Conservation (phyloP, 495 filamentous ascomycete species). For the Penicillium malachiteum region DNA sequence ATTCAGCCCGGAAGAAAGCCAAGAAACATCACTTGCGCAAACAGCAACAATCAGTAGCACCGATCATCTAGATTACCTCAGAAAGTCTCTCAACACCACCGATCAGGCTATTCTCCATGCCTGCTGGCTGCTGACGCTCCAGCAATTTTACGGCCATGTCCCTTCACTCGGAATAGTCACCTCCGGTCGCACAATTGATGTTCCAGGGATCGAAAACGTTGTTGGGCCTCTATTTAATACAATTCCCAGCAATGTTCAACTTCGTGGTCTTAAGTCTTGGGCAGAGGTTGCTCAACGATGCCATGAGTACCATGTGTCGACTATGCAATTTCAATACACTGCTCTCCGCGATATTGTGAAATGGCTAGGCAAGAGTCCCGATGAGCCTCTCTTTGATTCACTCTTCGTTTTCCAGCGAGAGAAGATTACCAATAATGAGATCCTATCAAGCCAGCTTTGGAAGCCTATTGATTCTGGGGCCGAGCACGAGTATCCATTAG, state of each 20-base stretch:
- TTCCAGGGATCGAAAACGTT: constrained; percentile 63
- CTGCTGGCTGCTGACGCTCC: constrained; percentile 32
- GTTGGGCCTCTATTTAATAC: constrained; percentile 90
- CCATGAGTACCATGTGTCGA: constrained; percentile 41
- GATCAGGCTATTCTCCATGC: constrained; percentile 45
- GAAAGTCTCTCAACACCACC: constrained; percentile 36
- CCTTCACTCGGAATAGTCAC: constrained; percentile 39
- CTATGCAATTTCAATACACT: constrained; percentile 46
- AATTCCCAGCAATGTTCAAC: constrained; percentile 65
- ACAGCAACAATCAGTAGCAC: constrained; percentile 16
- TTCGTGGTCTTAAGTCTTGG: constrained; percentile 29
- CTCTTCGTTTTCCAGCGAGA: constrained; percentile 65
- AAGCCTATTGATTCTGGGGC: constrained; percentile 47
- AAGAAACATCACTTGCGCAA: constrained; percentile 13
- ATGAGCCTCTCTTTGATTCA: constrained; percentile 42
- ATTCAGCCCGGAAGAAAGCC: constrained; percentile 5
- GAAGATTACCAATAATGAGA: constrained; percentile 9
- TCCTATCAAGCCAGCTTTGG: constrained; percentile 50
- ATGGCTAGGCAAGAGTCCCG: constrained; percentile 38
- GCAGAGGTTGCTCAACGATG: constrained; percentile 34
- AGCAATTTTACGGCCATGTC: constrained; percentile 36
- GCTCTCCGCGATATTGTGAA: constrained; percentile 45
- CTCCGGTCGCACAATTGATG: constrained; percentile 45
- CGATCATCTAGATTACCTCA: constrained; percentile 16
- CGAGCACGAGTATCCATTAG: constrained; percentile 67